Evolutionary conservation across 495 filamentous ascomycete species (phyloP).

Genomic region (Penicillium cosmopolitanum): DNA sequence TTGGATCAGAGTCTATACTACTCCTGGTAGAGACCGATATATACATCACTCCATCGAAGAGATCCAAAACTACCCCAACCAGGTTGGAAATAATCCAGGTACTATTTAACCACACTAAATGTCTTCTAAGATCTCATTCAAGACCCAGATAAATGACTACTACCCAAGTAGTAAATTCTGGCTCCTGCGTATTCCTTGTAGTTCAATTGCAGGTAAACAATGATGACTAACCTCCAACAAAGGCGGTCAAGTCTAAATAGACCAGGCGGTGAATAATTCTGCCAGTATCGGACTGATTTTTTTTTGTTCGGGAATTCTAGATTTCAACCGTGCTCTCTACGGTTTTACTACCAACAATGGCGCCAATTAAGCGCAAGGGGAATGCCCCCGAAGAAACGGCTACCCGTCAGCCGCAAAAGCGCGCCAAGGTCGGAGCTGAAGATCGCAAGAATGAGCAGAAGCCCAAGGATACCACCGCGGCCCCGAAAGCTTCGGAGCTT

Average conservation of each 20-base stretch:
- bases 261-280: slow-evolving; percentile 28
- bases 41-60: too few relatives aligned
- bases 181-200: neutral
- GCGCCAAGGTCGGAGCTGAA: slow-evolving; percentile 49
- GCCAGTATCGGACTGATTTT: slow-evolving; percentile 40
- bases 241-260: slow-evolving; percentile 11
- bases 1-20: too few relatives aligned
- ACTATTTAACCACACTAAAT: too few relatives aligned
- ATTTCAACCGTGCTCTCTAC: slow-evolving; percentile 31
- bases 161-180: too few relatives aligned
- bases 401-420: slow-evolving; percentile 49
- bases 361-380: slow-evolving; percentile 57
- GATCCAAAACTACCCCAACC: too few relatives aligned
- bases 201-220: slow-evolving; percentile 1
- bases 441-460: slow-evolving; percentile 40
- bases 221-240: neutral
- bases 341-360: slow-evolving; percentile 47
- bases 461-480: slow-evolving; percentile 37
- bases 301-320: slow-evolving; percentile 33
- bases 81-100: too few relatives aligned
- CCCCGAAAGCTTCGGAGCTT: slow-evolving; percentile 45
- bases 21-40: too few relatives aligned
- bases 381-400: slow-evolving; percentile 42
- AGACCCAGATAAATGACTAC: too few relatives aligned
- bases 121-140: too few relatives aligned